Conservation (phyloP, 1,284 basidiomycete genomes). For the Leccinum glutinopallens region DNA sequence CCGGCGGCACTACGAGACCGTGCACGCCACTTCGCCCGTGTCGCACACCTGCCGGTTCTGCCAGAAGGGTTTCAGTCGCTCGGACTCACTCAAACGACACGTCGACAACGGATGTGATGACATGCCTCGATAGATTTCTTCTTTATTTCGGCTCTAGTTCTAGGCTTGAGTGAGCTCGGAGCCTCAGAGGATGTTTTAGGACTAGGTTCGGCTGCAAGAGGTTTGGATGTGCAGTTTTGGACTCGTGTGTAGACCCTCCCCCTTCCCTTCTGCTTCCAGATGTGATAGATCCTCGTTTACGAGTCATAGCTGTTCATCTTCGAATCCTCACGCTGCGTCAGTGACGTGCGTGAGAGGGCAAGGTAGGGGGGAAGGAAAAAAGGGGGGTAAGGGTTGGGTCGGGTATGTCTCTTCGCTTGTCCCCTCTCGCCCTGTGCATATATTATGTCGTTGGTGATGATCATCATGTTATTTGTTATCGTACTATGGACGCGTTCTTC, state of each 20-base stretch:
- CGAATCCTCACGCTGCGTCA: conserved; percentile 15
- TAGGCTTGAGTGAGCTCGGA: conserved; percentile 15
- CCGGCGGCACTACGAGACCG: conserved; percentile 77
- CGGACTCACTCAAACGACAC: conserved; percentile 59
- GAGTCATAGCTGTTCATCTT: conserved; percentile 20
- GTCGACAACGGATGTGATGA: conserved; percentile 71
- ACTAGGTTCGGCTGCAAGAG: conserved; percentile 16
- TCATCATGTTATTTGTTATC: conserved; percentile 12
- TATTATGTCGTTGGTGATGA: conserved; percentile 3
- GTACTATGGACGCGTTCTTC: conserved; percentile 9
- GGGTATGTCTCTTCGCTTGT: background rate
- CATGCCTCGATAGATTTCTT: conserved; percentile 44
- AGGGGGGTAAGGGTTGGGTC: conserved; percentile 2
- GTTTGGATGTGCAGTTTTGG: conserved; percentile 24
- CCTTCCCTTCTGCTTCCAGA: conserved; percentile 16
- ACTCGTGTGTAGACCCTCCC: conserved; percentile 12
- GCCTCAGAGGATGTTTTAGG: conserved; percentile 22
- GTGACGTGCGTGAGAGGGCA: conserved; percentile 2
- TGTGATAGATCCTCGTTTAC: conserved; percentile 20
- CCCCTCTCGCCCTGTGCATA: conserved; percentile 7
- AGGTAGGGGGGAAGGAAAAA: background rate
- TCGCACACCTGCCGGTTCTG: conserved; percentile 68
- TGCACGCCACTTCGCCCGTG: conserved; percentile 60
- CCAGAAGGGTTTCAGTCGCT: conserved; percentile 71
- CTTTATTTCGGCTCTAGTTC: conserved; percentile 4